Evolutionary conservation across 148 eudicot genomes (phyloP).

Genomic region (Polygonum aviculare): DNA sequence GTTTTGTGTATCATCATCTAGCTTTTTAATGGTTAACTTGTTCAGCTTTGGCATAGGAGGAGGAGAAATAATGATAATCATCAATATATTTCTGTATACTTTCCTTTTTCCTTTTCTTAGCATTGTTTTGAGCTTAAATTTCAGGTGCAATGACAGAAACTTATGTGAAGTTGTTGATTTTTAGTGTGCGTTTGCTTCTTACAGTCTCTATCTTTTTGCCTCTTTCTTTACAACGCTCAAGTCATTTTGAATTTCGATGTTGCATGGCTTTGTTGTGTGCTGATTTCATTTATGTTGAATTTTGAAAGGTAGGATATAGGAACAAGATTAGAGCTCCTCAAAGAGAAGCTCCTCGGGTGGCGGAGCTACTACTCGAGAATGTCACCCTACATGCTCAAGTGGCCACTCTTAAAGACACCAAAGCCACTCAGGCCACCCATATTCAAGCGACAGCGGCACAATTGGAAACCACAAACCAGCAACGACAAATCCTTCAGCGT

Average conservation of each 20-base stretch:
- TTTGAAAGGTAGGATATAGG: too few relatives aligned
- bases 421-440: too few relatives aligned
- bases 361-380: too few relatives aligned
- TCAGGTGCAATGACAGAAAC: neutral
- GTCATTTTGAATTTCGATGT: neutral
- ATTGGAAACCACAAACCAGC: too few relatives aligned
- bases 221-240: neutral
- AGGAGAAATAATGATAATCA: neutral
- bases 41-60: neutral
- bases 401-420: too few relatives aligned
- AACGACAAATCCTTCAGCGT: too few relatives aligned
- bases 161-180: neutral
- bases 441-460: too few relatives aligned
- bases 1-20: neutral
- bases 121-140: constrained; percentile 1
- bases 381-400: too few relatives aligned
- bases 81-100: neutral
- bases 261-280: neutral
- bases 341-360: too few relatives aligned
- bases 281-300: neutral
- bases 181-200: neutral
- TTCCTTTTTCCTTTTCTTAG: neutral
- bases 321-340: too few relatives aligned
- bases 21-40: neutral
- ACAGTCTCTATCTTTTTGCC: neutral